A percentile compares a stretch with the other conserved stretches of the same genome.
Conservation (phyloP, 2,329 filamentous ascomycete genomes). For the Pseudogymnoascus sp. region DNA sequence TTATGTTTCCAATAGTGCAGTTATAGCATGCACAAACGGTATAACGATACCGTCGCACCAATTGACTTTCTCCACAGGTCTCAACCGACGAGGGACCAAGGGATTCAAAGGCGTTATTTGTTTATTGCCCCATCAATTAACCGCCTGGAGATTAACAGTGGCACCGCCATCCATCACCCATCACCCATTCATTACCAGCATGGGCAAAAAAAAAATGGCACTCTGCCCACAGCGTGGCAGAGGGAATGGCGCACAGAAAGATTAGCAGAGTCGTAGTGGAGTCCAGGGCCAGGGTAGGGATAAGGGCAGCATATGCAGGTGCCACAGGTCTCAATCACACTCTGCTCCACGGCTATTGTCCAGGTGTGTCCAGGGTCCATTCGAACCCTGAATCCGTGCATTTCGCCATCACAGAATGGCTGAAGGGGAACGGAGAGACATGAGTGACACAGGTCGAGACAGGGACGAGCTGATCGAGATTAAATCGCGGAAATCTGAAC, state of each 20-base stretch:
- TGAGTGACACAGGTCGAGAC: not conserved
- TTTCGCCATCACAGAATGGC: not conserved
- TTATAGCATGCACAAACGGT: not conserved
- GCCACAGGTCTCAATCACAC: slow-evolving; percentile 5
- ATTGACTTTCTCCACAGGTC: not conserved
- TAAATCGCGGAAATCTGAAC: not conserved
- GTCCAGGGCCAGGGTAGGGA: not conserved
- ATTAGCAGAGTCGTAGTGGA: slow-evolving; percentile 1
- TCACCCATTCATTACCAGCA: no score
- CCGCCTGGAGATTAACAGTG: not conserved
- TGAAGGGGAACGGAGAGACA: not conserved
- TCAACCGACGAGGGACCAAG: not conserved
- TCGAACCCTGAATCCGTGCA: not conserved
- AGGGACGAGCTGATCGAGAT: not conserved
- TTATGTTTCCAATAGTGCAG: not conserved
- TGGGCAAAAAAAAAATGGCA: not conserved
- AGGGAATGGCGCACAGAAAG: slow-evolving; percentile 3
- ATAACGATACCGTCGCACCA: not conserved
- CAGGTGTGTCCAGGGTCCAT: not conserved
- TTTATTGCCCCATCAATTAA: not conserved
- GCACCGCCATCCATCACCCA: no score
- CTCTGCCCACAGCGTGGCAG: not conserved
- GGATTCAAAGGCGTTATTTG: not conserved
- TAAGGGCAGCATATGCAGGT: not conserved
- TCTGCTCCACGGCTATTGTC: slow-evolving; percentile 1